Evolutionary conservation across 768 basidiomycete genomes (phyloP).

Genomic region (Lyophyllum shimeji): DNA sequence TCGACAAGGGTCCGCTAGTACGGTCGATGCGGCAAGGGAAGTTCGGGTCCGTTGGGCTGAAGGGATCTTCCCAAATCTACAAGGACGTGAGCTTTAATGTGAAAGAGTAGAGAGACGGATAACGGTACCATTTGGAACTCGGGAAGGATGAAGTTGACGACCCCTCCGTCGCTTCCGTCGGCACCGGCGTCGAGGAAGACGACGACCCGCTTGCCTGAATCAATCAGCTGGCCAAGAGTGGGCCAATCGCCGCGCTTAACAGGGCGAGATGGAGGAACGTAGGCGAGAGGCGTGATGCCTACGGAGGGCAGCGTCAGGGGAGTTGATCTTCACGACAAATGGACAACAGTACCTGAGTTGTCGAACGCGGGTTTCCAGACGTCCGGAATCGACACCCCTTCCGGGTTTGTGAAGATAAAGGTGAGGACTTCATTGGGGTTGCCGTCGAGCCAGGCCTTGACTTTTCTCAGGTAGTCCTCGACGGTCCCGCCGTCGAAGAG

Average conservation of each 20-base stretch:
- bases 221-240: conserved; percentile 58
- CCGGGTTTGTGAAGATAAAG: conserved; percentile 66
- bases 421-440: conserved; percentile 70
- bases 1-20: conserved; percentile 32
- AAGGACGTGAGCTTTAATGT: not conserved
- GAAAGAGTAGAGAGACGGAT: not conserved
- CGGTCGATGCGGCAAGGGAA: conserved; percentile 44
- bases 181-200: conserved; percentile 15
- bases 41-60: conserved; percentile 32
- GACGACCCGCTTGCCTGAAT: conserved; percentile 48
- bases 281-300: conserved; percentile 47
- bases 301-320: not conserved
- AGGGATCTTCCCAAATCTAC: conserved; percentile 44
- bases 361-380: conserved; percentile 56
- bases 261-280: conserved; percentile 47
- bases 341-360: conserved; percentile 36
- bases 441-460: conserved; percentile 54
- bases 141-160: conserved; percentile 11
- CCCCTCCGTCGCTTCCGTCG: conserved; percentile 3
- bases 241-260: conserved; percentile 56
- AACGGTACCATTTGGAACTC: conserved; percentile 13
- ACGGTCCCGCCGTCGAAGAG: conserved; percentile 58
- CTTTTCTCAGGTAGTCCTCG: conserved; percentile 46
- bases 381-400: conserved; percentile 44
- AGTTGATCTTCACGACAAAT: not conserved